These are phyloP conservation scores for Nosema muscidifuracis DNA, from an alignment of 371 early-diverging fungal species.

Conservation along the genomic window DNA sequence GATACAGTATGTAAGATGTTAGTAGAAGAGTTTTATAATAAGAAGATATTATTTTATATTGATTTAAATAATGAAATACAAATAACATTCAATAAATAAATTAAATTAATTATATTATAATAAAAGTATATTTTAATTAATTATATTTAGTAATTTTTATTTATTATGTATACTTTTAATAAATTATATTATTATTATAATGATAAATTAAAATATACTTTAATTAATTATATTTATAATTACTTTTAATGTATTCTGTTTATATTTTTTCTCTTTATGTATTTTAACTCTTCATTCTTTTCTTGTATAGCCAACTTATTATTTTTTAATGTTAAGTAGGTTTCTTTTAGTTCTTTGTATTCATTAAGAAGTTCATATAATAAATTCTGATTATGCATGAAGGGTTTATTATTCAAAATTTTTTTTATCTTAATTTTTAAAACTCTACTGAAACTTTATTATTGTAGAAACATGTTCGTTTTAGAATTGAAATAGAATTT, in stretches of 20 bases:
- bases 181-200: no score
- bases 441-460: no score
- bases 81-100: background rate
- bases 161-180: no score
- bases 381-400: no score
- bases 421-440: no score
- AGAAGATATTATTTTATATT: background rate
- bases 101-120: no score
- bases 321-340: background rate
- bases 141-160: no score
- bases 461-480: no score
- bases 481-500: no score
- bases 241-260: background rate
- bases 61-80: background rate
- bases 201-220: no score
- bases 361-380: slow-evolving; percentile 1
- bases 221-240: background rate
- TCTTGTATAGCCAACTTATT: background rate
- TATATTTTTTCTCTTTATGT: background rate
- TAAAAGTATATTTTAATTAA: no score
- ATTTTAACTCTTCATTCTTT: background rate
- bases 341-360: background rate
- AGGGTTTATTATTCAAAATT: no score
- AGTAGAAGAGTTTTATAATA: background rate
- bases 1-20: background rate